Conservation (phyloP, 805 yeast species). For the Yarrowia phangngaensis region DNA sequence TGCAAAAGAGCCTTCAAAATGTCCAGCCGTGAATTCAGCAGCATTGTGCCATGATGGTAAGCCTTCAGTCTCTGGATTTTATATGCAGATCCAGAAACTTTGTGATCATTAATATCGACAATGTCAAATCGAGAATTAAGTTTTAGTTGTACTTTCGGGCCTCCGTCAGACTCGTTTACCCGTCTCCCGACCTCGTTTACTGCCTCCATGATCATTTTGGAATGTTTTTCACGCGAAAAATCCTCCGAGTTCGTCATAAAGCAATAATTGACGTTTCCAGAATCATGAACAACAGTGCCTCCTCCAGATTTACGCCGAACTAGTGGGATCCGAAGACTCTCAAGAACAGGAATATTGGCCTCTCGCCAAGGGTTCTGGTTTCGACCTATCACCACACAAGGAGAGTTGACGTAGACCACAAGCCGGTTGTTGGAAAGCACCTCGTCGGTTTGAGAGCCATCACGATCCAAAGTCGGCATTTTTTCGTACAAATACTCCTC, state of each 20-base stretch:
- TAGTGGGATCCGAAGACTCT: constrained; percentile 54
- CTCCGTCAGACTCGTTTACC: constrained; percentile 16
- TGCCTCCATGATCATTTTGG: constrained; percentile 45
- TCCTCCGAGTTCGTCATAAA: constrained; percentile 64
- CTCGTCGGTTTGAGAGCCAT: background rate
- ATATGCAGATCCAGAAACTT: constrained; percentile 91
- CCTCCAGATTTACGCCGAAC: constrained; percentile 87
- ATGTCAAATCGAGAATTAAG: constrained; percentile 83
- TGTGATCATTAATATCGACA: constrained; percentile 42
- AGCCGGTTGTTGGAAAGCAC: constrained; percentile 47
- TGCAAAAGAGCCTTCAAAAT: constrained; percentile 57
- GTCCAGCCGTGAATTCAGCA: constrained; percentile 62
- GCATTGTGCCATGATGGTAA: constrained; percentile 96
- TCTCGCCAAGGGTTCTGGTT: constrained; percentile 96
- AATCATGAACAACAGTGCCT: constrained; percentile 93
- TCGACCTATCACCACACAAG: constrained; percentile 92
- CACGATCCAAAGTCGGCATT: constrained; percentile 46
- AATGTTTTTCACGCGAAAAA: constrained; percentile 58
- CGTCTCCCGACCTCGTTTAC: constrained; percentile 33
- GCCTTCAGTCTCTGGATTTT: constrained; percentile 77
- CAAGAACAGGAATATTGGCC: constrained; percentile 56
- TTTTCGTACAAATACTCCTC: constrained; percentile 72
- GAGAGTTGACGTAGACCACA: constrained; percentile 68
- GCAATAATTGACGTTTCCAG: constrained; percentile 82
- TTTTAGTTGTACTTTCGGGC: constrained; percentile 37